Base-by-base conservation (phyloP, 768 basidiomycete genomes). In the Floccularia luteovirens region DNA sequence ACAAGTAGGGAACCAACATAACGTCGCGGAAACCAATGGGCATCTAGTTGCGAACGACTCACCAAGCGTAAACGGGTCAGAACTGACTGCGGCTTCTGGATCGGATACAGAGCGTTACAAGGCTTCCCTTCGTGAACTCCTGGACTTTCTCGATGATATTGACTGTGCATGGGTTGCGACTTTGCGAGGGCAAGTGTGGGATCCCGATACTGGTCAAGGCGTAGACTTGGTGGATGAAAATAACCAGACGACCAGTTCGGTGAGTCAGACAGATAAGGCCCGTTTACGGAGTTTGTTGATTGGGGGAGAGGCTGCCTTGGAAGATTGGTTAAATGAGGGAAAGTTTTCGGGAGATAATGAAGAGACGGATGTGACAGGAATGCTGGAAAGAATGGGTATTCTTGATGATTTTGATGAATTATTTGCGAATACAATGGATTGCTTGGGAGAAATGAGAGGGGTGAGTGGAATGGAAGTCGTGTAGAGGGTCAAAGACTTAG, bases 111-210 rank as follows among this genome's bases (percentile, higher is more conserved):
- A 28, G 30, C 39, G 37, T 36, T 42, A 41, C 32, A 23, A 37
- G 21, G 33, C 35, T 3, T 36, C 34, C 19, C 43, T 90, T 1
- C 67, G 61, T 23, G 62, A 70, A 25, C 65, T 85, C 4, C 63
- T 83, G 19, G 76, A 81, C 44, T 83, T 77, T 64, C 60, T 89
- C 19, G 75, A 78, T 51, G 79, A 85, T 50, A 69, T 90, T 25
- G 87, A 90, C 57, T 69, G 76, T 37, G 82, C 77, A 0, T 90
- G 87, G 87, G 47, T 77, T 11, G 69, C 74, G 13, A 80, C 83
- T 1, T 65, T 90, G 21, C 70, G 70, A 27, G 61, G 63, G 4
- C 79, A 84, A 49, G 65, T 71, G 1, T 90, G 87, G 87, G 76
- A 87, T 47, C 66, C 80, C 1, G 59, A 54, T 47, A 28, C 38